phyloP scores from a whole-genome alignment of 2,329 filamentous ascomycete species.

The Colletotrichum destructivum region DNA sequence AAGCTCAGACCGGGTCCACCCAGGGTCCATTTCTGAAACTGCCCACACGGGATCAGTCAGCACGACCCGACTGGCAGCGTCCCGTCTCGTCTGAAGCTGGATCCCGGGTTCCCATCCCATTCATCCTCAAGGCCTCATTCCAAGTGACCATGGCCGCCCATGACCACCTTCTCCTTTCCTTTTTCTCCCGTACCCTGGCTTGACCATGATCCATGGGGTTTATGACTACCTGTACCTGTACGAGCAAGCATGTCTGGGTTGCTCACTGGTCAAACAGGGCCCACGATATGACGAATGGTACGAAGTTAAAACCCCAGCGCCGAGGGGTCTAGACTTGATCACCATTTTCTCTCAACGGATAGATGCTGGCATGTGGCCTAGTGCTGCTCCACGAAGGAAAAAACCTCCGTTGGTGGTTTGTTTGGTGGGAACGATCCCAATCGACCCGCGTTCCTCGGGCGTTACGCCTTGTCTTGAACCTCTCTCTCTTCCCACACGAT shows the following conservation, averaged over 20 bases:
- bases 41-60: slow-evolving; percentile 36
- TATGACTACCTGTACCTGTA: too few species aligned
- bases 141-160: slow-evolving; percentile 5
- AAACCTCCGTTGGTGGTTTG: slow-evolving; percentile 35
- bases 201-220: slow-evolving; percentile 10
- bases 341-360: slow-evolving; percentile 20
- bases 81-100: neutral
- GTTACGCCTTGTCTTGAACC: slow-evolving; percentile 36
- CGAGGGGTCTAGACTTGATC: slow-evolving; percentile 28
- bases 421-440: slow-evolving; percentile 36
- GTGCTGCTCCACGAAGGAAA: slow-evolving; percentile 24
- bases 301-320: slow-evolving; percentile 8
- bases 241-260: slow-evolving; percentile 4
- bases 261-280: slow-evolving; percentile 28
- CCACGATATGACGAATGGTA: slow-evolving; percentile 32
- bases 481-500: slow-evolving; percentile 16
- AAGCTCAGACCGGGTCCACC: slow-evolving; percentile 53
- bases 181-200: slow-evolving; percentile 19
- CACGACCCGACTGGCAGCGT: slow-evolving; percentile 31
- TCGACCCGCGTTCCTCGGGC: slow-evolving; percentile 34
- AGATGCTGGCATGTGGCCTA: slow-evolving; percentile 17
- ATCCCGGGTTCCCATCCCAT: neutral
- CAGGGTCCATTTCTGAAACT: slow-evolving; percentile 48
- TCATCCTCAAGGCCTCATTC: slow-evolving; percentile 6
- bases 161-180: neutral